These are phyloP conservation scores for Hippophae tibetana DNA, from an alignment of 306 rosid species.

Conservation along the genomic window DNA sequence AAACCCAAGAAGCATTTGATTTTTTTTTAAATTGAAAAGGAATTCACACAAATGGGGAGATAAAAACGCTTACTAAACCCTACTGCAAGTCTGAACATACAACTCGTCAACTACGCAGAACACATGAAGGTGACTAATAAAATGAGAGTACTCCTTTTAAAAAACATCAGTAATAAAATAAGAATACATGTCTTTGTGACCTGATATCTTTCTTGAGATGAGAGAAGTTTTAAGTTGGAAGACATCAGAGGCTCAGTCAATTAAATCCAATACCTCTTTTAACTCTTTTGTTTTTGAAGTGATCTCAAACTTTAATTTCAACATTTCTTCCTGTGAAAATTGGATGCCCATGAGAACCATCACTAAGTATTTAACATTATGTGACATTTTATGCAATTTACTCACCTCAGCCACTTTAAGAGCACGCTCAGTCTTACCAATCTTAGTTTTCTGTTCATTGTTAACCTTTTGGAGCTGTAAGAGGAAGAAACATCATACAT, in stretches of 20 bases:
- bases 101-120: no score
- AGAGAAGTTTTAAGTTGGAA: background rate
- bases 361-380: constrained; percentile 25
- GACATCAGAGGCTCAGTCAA: background rate
- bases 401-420: constrained; percentile 89
- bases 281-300: constrained; percentile 52
- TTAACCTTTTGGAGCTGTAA: constrained; percentile 62
- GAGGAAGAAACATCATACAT: constrained; percentile 14
- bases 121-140: no score
- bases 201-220: background rate
- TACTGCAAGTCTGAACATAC: no score
- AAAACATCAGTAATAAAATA: background rate
- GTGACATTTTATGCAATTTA: constrained; percentile 13
- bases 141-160: background rate
- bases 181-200: background rate
- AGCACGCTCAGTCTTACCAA: constrained; percentile 71
- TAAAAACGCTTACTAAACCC: no score
- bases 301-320: constrained; percentile 73
- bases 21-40: no score
- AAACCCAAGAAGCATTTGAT: no score
- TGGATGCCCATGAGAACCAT: constrained; percentile 6
- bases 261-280: constrained; percentile 42
- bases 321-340: constrained; percentile 65
- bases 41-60: no score
- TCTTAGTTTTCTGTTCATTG: constrained; percentile 57